Evolutionary conservation across 1,284 basidiomycete genomes (phyloP).

Genomic region (Crepidotus sp.): DNA sequence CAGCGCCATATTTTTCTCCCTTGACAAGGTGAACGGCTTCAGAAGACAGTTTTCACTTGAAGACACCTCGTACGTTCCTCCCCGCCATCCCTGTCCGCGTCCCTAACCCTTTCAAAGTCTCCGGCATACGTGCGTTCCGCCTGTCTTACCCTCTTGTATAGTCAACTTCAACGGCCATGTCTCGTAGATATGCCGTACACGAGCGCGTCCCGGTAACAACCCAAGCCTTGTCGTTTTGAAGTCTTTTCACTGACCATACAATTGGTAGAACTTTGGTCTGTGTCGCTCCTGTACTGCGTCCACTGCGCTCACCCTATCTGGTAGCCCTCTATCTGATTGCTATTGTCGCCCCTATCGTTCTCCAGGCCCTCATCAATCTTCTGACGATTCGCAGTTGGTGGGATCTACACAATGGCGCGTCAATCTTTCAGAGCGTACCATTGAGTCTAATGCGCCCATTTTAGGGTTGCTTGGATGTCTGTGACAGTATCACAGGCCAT

Average conservation of each 20-base stretch:
- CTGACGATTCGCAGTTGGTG: conserved; percentile 72
- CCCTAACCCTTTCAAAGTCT: conserved; percentile 26
- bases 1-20: conserved; percentile 59
- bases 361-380: conserved; percentile 63
- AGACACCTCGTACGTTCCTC: conserved; percentile 54
- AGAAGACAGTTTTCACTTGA: conserved; percentile 75
- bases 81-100: not conserved
- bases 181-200: conserved; percentile 64
- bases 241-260: not conserved
- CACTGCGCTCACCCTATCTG: conserved; percentile 28
- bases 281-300: not conserved
- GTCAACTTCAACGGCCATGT: conserved; percentile 7
- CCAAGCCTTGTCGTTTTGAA: conserved; percentile 14
- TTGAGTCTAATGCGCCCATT: not conserved
- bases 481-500: conserved; percentile 9
- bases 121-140: conserved; percentile 44
- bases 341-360: conserved; percentile 55
- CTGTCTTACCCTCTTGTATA: conserved; percentile 1
- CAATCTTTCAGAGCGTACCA: not conserved
- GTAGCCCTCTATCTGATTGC: conserved; percentile 61
- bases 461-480: conserved; percentile 24
- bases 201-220: conserved; percentile 80
- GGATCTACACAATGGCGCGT: conserved; percentile 67
- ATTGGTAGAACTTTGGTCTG: conserved; percentile 6
- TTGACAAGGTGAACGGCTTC: conserved; percentile 73